Conservation (phyloP, 768 basidiomycete species). For the Collybia mongolica region DNA sequence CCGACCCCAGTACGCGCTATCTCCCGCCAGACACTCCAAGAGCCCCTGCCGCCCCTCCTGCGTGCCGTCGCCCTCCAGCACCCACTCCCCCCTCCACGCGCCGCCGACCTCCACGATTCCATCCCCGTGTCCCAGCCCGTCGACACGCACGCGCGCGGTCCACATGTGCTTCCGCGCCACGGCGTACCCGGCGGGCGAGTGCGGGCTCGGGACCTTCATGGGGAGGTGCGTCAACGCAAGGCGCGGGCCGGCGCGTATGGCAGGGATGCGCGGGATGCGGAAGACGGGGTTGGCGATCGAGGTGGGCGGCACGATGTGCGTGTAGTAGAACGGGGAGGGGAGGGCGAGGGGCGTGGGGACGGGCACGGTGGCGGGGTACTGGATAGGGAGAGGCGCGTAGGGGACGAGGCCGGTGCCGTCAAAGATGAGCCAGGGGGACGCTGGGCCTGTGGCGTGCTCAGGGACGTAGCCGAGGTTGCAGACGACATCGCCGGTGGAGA, state of each 20-base stretch:
- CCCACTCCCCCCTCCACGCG: slow-evolving; percentile 79
- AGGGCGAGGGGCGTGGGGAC: slow-evolving; percentile 57
- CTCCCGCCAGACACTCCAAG: slow-evolving; percentile 51
- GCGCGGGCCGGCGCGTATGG: not conserved
- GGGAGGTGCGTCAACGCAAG: not conserved
- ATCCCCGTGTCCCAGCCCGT: slow-evolving; percentile 16
- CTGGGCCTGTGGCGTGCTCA: slow-evolving; percentile 22
- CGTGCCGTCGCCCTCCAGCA: slow-evolving; percentile 79
- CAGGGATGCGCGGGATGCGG: slow-evolving; percentile 31
- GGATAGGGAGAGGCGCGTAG: slow-evolving; percentile 50
- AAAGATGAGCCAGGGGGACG: slow-evolving; percentile 63
- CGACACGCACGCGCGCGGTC: slow-evolving; percentile 6
- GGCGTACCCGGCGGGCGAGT: slow-evolving; percentile 6
- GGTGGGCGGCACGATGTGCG: slow-evolving; percentile 51
- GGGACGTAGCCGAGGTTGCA: slow-evolving; percentile 83
- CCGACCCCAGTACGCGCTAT: slow-evolving; percentile 19
- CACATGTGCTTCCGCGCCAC: slow-evolving; percentile 7
- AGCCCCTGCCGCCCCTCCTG: slow-evolving; percentile 58
- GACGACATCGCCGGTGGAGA: slow-evolving; percentile 77
- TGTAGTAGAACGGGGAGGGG: slow-evolving; percentile 76
- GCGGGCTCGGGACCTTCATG: not conserved
- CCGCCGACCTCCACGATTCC: slow-evolving; percentile 46
- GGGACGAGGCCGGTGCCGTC: slow-evolving; percentile 62
- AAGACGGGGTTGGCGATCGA: slow-evolving; percentile 35
- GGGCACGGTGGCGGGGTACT: slow-evolving; percentile 33